These are phyloP conservation scores for Eucalyptus polybractea DNA, from an alignment of 345 rosid species.

Conservation along the genomic window DNA sequence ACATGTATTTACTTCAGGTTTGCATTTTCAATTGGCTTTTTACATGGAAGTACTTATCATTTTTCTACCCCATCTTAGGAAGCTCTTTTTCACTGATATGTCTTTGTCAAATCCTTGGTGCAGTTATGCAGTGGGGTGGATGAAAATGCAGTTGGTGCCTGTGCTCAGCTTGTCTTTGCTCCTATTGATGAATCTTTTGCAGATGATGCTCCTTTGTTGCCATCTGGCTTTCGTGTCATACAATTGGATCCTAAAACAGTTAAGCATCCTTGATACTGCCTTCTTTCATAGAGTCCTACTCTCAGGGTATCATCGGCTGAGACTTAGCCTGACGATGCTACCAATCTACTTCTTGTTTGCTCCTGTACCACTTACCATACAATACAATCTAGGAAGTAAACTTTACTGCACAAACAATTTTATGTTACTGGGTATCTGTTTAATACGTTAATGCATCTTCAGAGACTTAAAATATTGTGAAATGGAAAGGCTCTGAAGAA, in stretches of 20 bases:
- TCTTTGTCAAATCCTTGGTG: neutral
- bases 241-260: slow-evolving; percentile 79
- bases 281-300: neutral
- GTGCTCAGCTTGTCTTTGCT: slow-evolving; percentile 96
- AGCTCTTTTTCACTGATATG: neutral
- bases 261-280: slow-evolving; percentile 6
- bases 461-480: neutral
- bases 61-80: neutral
- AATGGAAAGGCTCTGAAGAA: neutral
- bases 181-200: slow-evolving; percentile 95
- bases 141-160: slow-evolving; percentile 79
- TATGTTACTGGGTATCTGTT: neutral
- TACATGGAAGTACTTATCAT: neutral
- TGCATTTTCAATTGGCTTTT: neutral
- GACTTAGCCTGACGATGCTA: neutral
- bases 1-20: slow-evolving; percentile 94
- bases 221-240: slow-evolving; percentile 91
- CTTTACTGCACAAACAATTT: neutral
- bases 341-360: neutral
- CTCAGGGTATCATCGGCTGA: neutral
- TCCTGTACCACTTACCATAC: neutral
- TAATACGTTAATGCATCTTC: neutral
- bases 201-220: slow-evolving; percentile 89
- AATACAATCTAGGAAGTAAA: neutral
- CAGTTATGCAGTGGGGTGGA: slow-evolving; percentile 89